Conservation (phyloP, 2,329 filamentous ascomycete genomes). For the Chaetomiaceae sp. region DNA sequence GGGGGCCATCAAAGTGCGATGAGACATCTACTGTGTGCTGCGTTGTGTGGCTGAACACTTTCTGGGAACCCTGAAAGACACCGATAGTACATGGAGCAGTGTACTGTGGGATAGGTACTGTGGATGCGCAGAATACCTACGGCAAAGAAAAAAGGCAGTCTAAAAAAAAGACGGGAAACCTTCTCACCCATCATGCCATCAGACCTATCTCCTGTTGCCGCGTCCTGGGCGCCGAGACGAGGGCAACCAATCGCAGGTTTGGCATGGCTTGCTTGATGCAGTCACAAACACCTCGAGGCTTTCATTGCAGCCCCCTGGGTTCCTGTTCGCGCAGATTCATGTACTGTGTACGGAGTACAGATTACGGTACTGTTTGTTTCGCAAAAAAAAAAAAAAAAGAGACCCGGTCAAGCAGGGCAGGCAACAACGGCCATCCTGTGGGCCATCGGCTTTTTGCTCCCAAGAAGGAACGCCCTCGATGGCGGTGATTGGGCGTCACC, state of each 20-base stretch:
- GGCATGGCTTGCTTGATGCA: too few species aligned
- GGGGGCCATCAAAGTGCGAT: conserved; percentile 2
- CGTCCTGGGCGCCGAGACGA: conserved; percentile 4
- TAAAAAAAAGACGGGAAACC: not conserved
- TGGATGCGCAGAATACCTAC: too few species aligned
- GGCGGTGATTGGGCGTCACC: conserved; percentile 2
- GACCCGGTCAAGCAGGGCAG: too few species aligned
- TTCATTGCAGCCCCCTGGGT: too few species aligned
- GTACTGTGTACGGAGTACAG: too few species aligned
- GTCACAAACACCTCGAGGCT: too few species aligned
- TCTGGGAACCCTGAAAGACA: not conserved
- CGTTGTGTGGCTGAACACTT: not conserved
- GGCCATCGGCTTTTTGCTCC: not conserved
- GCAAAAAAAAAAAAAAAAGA: too few species aligned
- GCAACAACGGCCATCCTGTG: not conserved
- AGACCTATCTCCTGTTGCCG: not conserved
- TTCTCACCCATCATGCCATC: conserved; percentile 10
- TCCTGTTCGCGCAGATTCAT: too few species aligned
- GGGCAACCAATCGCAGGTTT: conserved; percentile 6
- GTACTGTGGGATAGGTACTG: too few species aligned
- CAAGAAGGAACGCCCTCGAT: not conserved
- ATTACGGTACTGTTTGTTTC: too few species aligned
- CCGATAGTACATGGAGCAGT: conserved; percentile 1
- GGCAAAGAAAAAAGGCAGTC: too few species aligned
- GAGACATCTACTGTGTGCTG: conserved; percentile 1